A percentile compares a stretch with the other conserved stretches of the same genome.
Evolutionary conservation across 805 yeast species (phyloP).

Genomic region (Hyphopichia homilentoma): DNA sequence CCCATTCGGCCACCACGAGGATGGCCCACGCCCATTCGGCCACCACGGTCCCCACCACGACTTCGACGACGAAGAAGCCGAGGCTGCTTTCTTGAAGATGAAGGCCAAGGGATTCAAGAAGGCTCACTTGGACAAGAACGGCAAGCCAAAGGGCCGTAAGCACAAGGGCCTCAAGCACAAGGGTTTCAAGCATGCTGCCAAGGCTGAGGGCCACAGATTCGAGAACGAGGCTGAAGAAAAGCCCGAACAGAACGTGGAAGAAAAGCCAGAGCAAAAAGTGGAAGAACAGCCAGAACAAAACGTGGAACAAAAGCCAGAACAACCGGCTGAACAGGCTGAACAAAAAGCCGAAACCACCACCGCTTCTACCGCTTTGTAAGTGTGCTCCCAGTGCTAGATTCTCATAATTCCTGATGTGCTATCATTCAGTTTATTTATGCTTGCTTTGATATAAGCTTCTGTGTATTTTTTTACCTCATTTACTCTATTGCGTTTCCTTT

Average conservation of each 20-base stretch:
- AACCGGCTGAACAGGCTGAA: neutral
- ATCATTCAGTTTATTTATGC: neutral
- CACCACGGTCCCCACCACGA: constrained; percentile 4
- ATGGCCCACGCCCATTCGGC: constrained; percentile 1
- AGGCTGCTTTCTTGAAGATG: neutral
- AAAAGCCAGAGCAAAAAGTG: neutral
- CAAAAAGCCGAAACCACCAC: too few species aligned
- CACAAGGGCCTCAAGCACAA: neutral
- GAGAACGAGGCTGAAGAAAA: neutral
- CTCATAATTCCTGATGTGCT: too few species aligned
- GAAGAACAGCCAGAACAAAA: neutral
- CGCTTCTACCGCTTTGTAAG: too few species aligned
- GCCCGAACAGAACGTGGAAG: neutral
- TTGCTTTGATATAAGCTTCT: neutral
- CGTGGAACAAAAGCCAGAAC: neutral
- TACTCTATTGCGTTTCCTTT: neutral
- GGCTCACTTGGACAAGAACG: too few species aligned
- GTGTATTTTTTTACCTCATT: neutral
- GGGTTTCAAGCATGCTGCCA: neutral
- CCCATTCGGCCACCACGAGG: neutral
- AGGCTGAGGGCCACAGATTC: neutral
- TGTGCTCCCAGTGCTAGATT: too few species aligned
- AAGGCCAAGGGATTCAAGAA: neutral
- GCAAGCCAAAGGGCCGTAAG: neutral
- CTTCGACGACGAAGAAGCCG: constrained; percentile 5